Evolutionary conservation across 2,329 filamentous ascomycete species (phyloP), one percentile per base, ranked within the genome.

Genomic region (Clonostachys chloroleuca): DNA sequence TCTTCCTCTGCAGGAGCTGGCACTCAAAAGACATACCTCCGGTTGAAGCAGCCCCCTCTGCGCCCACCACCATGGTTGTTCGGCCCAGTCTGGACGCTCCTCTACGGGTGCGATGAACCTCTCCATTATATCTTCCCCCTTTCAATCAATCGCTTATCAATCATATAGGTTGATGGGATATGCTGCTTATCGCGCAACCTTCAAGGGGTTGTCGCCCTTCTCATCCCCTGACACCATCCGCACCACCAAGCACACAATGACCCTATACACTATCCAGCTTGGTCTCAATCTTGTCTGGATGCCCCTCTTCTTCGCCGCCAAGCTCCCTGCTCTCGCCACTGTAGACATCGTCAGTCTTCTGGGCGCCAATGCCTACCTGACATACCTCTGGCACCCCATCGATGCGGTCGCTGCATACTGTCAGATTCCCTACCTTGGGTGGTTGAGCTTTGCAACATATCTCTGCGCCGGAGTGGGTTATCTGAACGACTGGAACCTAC

Each of bases 381-480:
- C 87, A 13, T 87, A 86, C 59, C 69, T 87, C 49, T 96, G 89
- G 84, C 81, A 81, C 51, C 74, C 82, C 52, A 78, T 92, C 42
- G 92, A 96, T 63, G 65, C 74, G 17, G 75, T 83, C 8, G 83
- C 89, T 17, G 87, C 83, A 14, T 92, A 82, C 80, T 75, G 83
- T 54, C 77, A 95, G 66, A 78, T 80, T 20, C 92, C 92, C 1
- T 97, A 96, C 62, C 69, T 95, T 24, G 87, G 74, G 14, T 97
- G 92, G 92, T 69, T 96, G 56, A 74, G 83, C 46, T 96, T 95
- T 62, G 92, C 91, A 34, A 90, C 87, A 0, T 97, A 96, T 62
- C 72, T 97, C 45, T 89, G 83, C 58, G 81, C 80, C 2, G 83
- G 83, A 1, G 77, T 83, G 4, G 84, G 86, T 2, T 72, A 84